phyloP scores from a whole-genome alignment of 1,139 yeast genomes.

The Zygosaccharomyces sapae region DNA sequence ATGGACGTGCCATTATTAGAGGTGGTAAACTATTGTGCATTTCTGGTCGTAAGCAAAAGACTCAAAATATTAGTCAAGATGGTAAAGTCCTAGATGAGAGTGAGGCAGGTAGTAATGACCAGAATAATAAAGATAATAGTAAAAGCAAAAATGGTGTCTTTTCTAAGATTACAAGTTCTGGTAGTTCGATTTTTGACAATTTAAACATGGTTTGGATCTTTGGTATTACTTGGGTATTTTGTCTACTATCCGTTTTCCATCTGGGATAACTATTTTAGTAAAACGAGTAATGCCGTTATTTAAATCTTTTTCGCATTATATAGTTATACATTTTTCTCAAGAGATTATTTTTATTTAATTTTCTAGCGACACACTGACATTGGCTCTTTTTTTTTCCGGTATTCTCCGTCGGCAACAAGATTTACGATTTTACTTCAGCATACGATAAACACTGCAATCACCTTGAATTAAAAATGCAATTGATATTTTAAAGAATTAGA shows the following conservation, averaged over 20 bases:
- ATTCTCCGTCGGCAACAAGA: not conserved
- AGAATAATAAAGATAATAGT: slow-evolving; percentile 8
- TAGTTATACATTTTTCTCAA: not conserved
- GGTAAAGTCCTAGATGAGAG: slow-evolving; percentile 34
- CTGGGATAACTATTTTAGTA: not conserved
- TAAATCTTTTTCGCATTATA: not conserved
- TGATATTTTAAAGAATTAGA: not conserved
- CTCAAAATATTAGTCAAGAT: slow-evolving; percentile 41
- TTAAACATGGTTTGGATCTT: slow-evolving; percentile 9
- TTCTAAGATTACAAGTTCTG: slow-evolving; percentile 10
- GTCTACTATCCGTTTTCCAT: not conserved
- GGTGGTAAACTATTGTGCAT: slow-evolving; percentile 69
- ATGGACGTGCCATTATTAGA: slow-evolving; percentile 49
- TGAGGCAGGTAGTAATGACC: slow-evolving; percentile 8
- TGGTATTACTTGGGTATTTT: slow-evolving; percentile 1
- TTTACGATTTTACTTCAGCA: not conserved
- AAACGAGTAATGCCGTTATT: not conserved
- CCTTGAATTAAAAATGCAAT: not conserved
- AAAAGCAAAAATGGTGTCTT: slow-evolving; percentile 12
- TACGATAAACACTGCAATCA: not conserved
- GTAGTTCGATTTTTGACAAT: slow-evolving; percentile 3
- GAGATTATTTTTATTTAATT: not conserved
- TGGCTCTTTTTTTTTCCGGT: not conserved
- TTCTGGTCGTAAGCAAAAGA: slow-evolving; percentile 41
- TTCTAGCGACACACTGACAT: not conserved